phyloP scores from a whole-genome alignment of 2,329 filamentous ascomycete species.

The Ceratocystis variospora region DNA sequence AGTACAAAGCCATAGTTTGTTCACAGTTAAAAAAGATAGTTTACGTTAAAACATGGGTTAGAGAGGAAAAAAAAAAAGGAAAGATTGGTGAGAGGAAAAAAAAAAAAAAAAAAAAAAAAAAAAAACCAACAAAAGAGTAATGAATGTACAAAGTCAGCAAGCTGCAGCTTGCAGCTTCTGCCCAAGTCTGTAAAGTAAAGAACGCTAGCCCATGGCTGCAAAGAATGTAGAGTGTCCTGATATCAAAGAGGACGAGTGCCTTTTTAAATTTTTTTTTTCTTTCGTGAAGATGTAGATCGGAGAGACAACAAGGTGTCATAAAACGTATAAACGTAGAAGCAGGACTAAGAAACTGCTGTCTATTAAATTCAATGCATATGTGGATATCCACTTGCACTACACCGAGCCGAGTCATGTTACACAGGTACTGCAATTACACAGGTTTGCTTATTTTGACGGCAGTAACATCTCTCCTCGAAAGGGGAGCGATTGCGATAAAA shows the following conservation, averaged over 20 bases:
- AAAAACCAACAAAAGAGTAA: neutral
- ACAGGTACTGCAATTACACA: constrained; percentile 4
- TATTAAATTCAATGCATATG: neutral
- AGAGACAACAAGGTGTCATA: neutral
- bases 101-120: neutral
- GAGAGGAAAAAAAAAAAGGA: neutral
- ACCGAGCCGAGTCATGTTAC: neutral
- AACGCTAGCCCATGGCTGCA: neutral
- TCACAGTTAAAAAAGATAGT: too few species aligned
- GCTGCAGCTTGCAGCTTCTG: too few species aligned
- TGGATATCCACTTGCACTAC: neutral
- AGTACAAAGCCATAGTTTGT: too few species aligned
- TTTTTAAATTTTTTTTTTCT: neutral
- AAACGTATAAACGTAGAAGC: neutral
- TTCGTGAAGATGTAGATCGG: neutral
- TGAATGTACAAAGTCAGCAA: neutral
- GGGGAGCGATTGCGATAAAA: neutral
- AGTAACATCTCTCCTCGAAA: neutral
- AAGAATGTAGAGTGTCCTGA: neutral
- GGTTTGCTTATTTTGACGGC: constrained; percentile 5
- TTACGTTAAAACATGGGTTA: too few species aligned
- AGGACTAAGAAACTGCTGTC: neutral
- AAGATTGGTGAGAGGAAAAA: neutral
- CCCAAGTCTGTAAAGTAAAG: too few species aligned
- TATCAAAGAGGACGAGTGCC: neutral